These are phyloP conservation scores for Aegilops tauschii DNA, from an alignment of 176 grass and related monocot genomes.

Conservation along the genomic window DNA sequence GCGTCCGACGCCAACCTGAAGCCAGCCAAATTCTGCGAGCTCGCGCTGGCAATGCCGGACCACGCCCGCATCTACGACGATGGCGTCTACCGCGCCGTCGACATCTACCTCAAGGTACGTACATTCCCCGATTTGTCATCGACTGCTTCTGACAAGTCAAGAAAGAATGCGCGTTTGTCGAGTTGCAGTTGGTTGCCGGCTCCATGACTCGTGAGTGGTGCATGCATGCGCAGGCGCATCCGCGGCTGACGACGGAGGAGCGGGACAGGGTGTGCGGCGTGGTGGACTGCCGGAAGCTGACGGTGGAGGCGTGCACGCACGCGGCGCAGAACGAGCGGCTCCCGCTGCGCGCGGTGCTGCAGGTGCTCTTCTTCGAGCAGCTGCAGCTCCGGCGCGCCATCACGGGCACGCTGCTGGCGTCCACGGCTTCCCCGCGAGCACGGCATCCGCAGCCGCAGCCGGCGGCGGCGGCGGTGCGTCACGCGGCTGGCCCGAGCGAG, in stretches of 20 bases:
- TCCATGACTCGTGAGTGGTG: neutral
- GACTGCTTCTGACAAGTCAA: neutral
- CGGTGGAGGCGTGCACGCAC: constrained; percentile 94
- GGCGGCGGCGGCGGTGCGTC: neutral
- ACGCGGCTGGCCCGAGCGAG: neutral
- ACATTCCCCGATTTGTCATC: neutral
- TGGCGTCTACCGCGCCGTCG: constrained; percentile 78
- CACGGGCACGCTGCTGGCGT: constrained; percentile 46
- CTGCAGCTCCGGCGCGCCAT: constrained; percentile 84
- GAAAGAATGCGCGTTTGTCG: neutral
- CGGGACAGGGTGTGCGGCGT: constrained; percentile 69
- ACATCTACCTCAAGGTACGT: constrained; percentile 84
- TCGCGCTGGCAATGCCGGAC: constrained; percentile 75
- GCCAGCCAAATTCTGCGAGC: constrained; percentile 62
- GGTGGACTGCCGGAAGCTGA: constrained; percentile 86
- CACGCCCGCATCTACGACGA: constrained; percentile 75
- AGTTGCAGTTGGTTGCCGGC: neutral
- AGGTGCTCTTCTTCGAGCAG: constrained; percentile 99
- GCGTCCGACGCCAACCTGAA: constrained; percentile 79
- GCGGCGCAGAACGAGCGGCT: constrained; percentile 94
- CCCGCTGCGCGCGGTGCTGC: constrained; percentile 89
- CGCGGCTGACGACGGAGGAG: constrained; percentile 64
- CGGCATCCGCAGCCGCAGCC: neutral
- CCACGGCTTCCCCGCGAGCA: neutral
- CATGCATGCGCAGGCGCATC: constrained; percentile 45